Percentiles rank a stretch among this genome's conserved stretches.
phyloP scores from a whole-genome alignment of 331 rosid genomes.

The Spiraea crenata region DNA sequence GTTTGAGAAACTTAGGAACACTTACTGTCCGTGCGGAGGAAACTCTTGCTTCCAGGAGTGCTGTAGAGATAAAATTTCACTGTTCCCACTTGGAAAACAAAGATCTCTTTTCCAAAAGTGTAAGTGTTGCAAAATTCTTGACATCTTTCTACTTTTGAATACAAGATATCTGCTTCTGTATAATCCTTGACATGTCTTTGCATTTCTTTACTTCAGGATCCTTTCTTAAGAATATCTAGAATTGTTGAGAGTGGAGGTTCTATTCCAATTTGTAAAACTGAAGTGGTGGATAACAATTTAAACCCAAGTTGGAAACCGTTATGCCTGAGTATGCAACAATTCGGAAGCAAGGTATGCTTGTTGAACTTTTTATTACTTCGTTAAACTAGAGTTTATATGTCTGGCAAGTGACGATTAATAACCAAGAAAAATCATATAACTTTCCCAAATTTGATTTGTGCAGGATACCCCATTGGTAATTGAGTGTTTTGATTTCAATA shows the following conservation, averaged over 20 bases:
- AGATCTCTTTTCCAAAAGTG: slow-evolving; percentile 71
- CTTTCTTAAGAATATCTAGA: slow-evolving; percentile 75
- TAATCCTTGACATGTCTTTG: neutral
- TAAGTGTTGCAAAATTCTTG: slow-evolving; percentile 26
- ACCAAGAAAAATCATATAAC: neutral
- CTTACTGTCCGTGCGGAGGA: slow-evolving; percentile 83
- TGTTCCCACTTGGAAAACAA: slow-evolving; percentile 78
- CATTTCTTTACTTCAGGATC: slow-evolving; percentile 49
- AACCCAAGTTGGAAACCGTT: slow-evolving; percentile 83
- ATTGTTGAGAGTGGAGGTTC: slow-evolving; percentile 65
- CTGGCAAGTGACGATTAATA: neutral
- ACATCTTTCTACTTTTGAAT: neutral
- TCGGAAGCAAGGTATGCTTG: slow-evolving; percentile 69
- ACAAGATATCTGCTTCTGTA: neutral
- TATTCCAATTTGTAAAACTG: slow-evolving; percentile 85
- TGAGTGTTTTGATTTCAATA: slow-evolving; percentile 93
- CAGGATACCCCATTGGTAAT: slow-evolving; percentile 80
- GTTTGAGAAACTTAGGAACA: slow-evolving; percentile 48
- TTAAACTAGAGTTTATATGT: slow-evolving; percentile 2
- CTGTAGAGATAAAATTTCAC: slow-evolving; percentile 54
- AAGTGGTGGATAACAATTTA: slow-evolving; percentile 60
- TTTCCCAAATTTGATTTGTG: slow-evolving; percentile 4
- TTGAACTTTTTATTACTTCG: slow-evolving; percentile 11
- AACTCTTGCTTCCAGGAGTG: slow-evolving; percentile 56
- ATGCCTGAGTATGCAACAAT: slow-evolving; percentile 52